These are phyloP conservation scores for Peronosclerospora sorghi DNA, from an alignment of 352 stramenopile species.

Conservation along the genomic window DNA sequence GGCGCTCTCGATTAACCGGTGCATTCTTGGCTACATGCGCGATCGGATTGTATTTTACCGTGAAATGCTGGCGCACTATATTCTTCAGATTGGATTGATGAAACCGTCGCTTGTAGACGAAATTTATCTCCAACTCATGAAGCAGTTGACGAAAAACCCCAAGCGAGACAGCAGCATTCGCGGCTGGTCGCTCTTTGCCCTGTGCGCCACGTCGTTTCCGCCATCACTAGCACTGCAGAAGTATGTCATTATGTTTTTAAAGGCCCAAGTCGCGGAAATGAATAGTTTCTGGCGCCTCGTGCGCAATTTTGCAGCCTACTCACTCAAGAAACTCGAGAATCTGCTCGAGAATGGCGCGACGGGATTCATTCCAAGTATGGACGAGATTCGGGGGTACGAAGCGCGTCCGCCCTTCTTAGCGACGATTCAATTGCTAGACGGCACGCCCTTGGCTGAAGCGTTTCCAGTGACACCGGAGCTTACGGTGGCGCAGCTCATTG, in stretches of 20 bases:
- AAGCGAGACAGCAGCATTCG: constrained; percentile 85
- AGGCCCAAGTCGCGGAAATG: constrained; percentile 57
- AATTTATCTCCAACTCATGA: constrained; percentile 90
- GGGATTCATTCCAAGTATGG: constrained; percentile 90
- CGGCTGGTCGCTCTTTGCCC: constrained; percentile 89
- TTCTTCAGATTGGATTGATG: constrained; percentile 86
- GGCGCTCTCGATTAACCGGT: constrained; percentile 85
- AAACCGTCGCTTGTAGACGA: constrained; percentile 86
- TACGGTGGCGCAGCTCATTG: constrained; percentile 82
- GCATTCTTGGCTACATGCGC: constrained; percentile 90
- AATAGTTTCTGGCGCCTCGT: constrained; percentile 72
- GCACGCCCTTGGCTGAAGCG: constrained; percentile 81
- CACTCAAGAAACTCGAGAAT: constrained; percentile 86
- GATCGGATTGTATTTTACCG: constrained; percentile 90
- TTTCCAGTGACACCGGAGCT: constrained; percentile 90
- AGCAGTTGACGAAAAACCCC: constrained; percentile 88
- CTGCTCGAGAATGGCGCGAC: constrained; percentile 77
- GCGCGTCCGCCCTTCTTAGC: constrained; percentile 87
- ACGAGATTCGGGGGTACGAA: constrained; percentile 90
- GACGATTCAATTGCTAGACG: constrained; percentile 89
- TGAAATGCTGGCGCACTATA: constrained; percentile 89
- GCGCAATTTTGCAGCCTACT: constrained; percentile 86
- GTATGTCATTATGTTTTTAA: constrained; percentile 87
- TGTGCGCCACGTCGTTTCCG: constrained; percentile 87
- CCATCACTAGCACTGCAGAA: constrained; percentile 81